Conservation (phyloP, 148 eudicot species). For the Rhododendron simsii region DNA sequence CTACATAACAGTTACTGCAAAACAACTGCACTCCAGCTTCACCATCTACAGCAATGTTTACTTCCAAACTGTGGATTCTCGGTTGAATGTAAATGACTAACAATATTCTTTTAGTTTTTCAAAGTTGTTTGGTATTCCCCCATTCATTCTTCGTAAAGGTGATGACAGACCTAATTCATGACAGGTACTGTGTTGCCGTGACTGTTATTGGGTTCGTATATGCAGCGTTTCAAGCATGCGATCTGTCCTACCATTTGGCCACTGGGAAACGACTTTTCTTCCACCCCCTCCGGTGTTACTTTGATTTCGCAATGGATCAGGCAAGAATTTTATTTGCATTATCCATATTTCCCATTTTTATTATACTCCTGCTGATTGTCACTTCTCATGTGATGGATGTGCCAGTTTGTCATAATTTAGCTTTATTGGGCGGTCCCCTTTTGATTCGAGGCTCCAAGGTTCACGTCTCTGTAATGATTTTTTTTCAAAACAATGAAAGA, state of each 20-base stretch:
- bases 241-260: slow-evolving; percentile 39
- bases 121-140: neutral
- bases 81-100: neutral
- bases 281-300: slow-evolving; percentile 55
- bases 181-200: slow-evolving; percentile 76
- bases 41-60: neutral
- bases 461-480: neutral
- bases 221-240: slow-evolving; percentile 65
- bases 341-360: neutral
- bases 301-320: slow-evolving; percentile 84
- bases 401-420: neutral
- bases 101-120: neutral
- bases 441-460: neutral
- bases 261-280: slow-evolving; percentile 53
- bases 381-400: neutral
- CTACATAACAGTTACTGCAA: neutral
- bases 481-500: neutral
- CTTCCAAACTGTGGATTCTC: neutral
- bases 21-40: neutral
- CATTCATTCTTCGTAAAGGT: neutral
- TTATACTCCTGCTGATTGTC: neutral
- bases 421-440: neutral
- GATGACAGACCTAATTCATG: slow-evolving; percentile 8
- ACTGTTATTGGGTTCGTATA: slow-evolving; percentile 69
- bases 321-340: slow-evolving; percentile 31